These are phyloP conservation scores for Rhodotorula sp. DNA, from an alignment of 1,284 basidiomycete species.

Conservation along the genomic window DNA sequence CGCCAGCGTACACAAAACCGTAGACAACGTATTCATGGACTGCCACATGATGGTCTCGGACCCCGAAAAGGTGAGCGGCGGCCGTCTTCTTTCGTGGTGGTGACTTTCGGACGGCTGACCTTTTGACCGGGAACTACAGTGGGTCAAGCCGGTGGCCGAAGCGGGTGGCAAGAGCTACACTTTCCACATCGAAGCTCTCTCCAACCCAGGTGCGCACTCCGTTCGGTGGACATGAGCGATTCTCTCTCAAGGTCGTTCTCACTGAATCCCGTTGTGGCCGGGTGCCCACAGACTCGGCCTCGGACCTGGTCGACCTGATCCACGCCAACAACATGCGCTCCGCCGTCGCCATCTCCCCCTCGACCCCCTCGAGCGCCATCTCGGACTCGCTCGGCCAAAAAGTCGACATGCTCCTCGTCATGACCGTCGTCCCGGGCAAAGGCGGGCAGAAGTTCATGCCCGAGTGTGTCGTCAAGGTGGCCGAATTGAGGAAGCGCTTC, in stretches of 20 bases:
- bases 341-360: slow-evolving; percentile 90
- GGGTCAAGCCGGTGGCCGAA: slow-evolving; percentile 93
- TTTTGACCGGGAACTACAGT: slow-evolving; percentile 55
- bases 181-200: slow-evolving; percentile 90
- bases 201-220: slow-evolving; percentile 51
- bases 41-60: slow-evolving; percentile 99
- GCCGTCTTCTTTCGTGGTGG: too few relatives aligned
- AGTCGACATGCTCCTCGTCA: slow-evolving; percentile 92
- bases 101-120: background rate
- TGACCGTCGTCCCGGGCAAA: slow-evolving; percentile 91
- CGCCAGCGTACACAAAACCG: slow-evolving; percentile 77
- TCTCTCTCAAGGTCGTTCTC: background rate
- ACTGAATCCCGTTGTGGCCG: too few relatives aligned
- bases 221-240: background rate
- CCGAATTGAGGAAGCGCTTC: slow-evolving; percentile 87
- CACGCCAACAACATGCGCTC: slow-evolving; percentile 77
- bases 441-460: slow-evolving; percentile 97
- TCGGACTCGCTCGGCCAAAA: slow-evolving; percentile 73
- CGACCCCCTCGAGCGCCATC: slow-evolving; percentile 80
- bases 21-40: slow-evolving; percentile 98
- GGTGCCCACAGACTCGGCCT: slow-evolving; percentile 61
- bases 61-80: slow-evolving; percentile 70
- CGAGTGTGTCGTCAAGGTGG: slow-evolving; percentile 78
- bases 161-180: slow-evolving; percentile 94
- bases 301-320: slow-evolving; percentile 72